Evolutionary conservation across 2,329 filamentous ascomycete genomes (phyloP), one percentile per base, ranked within the genome.

Genomic region (Cyphellophora attinorum): DNA sequence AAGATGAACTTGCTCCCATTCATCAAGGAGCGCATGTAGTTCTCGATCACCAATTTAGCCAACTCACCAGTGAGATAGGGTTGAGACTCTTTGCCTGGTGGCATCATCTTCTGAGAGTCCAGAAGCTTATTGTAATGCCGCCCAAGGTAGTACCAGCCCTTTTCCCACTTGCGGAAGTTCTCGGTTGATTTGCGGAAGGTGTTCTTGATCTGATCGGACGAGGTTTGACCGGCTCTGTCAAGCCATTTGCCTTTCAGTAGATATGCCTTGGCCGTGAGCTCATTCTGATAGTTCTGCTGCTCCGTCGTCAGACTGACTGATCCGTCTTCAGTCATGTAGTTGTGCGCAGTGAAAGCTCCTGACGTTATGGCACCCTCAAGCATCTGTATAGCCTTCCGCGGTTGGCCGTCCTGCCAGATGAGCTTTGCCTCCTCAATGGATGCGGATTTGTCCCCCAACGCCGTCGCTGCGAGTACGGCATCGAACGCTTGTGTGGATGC

Each of bases 91-190:
- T 88, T 86, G 17, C 80, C 74, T 12, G 74, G 67, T 23, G 81
- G 78, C 34, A 93, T 73, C 2, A 72, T 66, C 57, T 85, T 88
- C 56, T 96, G 86, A 0, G 85, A 84, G 50, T 96, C 89, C 3
- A 95, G 66, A 3, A 96, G 73, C 58, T 95, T 98, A 56, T 94
- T 93, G 69, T 98, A 98, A 59, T 96, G 86, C 30, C 89, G 85
- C 4, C 91, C 91, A 6, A 99, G 72, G 56, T 95, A 94, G 56
- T 96, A 98, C 54, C 96, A 89, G 0, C 85, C 88, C 58, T 95
- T 96, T 55, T 98, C 91, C 88, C 89, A 98, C 52, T 52, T 56
- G 29, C 53, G 51, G 40, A 64, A 57, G 25, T 61, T 53, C 33
- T 59, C 60, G 30, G 64, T 66, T 16, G 88, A 88, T 46, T 81